Base-by-base conservation (phyloP, 345 rosid species). In the Bruguiera sexangula region DNA sequence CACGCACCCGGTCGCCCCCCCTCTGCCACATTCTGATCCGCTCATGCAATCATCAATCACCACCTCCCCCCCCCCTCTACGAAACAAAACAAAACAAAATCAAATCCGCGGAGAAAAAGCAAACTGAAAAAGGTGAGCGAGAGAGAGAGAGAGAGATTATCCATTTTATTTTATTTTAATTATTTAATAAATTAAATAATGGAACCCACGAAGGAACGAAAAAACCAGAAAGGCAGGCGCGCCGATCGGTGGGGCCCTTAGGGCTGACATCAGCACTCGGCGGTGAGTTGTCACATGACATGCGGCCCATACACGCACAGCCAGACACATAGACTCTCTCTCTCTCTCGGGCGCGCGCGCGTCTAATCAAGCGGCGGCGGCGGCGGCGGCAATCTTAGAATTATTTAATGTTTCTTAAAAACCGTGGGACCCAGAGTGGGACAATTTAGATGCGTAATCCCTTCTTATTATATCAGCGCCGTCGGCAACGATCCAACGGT, bases 331-430 rank as follows among this genome's bases (percentile, higher is more conserved):
- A 34, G 9, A 34, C 37, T 8, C 8, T 1, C 55, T 8, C 68
- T 30, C 64, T 60, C 71, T 34, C 60, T 0, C 24, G 24, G 1
- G 24, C 24, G 24, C 24, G 24, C 71, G 26, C 37, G 1, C 34
- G 60, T 65, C 75, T 50, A 51, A 73, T 73, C 77, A 67, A 65
- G 50, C 50, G 16, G 50, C 50, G 77, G 77, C 76, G 67, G 76
- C 72, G 61, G 60, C 32, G 58, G 31, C 16, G 15, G 27, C 18
- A 34, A 34, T 6, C 50, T 63, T 63, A 24, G 0, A 19, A 2
- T 26, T 66, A 2, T 24, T 15, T 39, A 63, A 8, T 29, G 1
- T n/a, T 65, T 30, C 6, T 63, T 13, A 6, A 8, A 0, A 26
- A 4, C 8, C 1, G 39, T 8, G 11, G 75, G 65, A 48, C 65